Percentiles rank a stretch among this genome's conserved stretches.
These are phyloP conservation scores for Oidiodendron maius DNA, from an alignment of 495 filamentous ascomycete genomes.

Conservation along the genomic window DNA sequence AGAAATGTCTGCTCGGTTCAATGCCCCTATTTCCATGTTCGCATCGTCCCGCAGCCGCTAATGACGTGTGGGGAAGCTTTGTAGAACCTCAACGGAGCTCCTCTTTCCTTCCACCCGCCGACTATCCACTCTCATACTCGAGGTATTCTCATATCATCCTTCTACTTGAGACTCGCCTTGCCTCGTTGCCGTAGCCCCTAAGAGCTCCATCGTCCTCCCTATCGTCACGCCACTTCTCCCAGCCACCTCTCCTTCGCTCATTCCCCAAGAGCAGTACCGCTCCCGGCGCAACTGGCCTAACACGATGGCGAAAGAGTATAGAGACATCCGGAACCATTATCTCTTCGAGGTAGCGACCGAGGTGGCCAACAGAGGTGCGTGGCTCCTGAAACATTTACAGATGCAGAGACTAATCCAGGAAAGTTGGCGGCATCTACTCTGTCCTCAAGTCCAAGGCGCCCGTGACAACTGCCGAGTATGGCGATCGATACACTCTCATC, in stretches of 20 bases:
- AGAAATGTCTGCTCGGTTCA: too few relatives aligned
- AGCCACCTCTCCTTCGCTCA: background rate
- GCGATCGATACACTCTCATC: conserved; percentile 91
- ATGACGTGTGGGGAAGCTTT: too few relatives aligned
- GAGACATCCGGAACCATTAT: conserved; percentile 73
- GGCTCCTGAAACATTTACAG: conserved; percentile 1
- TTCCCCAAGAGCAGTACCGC: background rate
- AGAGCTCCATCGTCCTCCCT: background rate
- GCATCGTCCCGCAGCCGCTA: too few relatives aligned
- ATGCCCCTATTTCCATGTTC: too few relatives aligned
- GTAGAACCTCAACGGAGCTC: too few relatives aligned
- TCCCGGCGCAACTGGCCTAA: background rate
- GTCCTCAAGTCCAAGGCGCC: conserved; percentile 98
- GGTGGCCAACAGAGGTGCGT: conserved; percentile 86
- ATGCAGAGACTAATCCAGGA: background rate
- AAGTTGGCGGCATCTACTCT: conserved; percentile 97
- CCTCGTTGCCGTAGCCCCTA: too few relatives aligned
- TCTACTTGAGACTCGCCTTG: too few relatives aligned
- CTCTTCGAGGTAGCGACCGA: conserved; percentile 96
- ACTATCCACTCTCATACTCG: too few relatives aligned
- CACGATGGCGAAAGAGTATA: conserved; percentile 26
- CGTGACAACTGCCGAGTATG: conserved; percentile 97
- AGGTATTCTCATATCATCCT: too few relatives aligned
- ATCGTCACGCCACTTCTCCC: background rate
- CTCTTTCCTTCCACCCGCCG: too few relatives aligned